Conservation (phyloP, 192 early-diverging fungal species). For the Kappamyces sp. region DNA sequence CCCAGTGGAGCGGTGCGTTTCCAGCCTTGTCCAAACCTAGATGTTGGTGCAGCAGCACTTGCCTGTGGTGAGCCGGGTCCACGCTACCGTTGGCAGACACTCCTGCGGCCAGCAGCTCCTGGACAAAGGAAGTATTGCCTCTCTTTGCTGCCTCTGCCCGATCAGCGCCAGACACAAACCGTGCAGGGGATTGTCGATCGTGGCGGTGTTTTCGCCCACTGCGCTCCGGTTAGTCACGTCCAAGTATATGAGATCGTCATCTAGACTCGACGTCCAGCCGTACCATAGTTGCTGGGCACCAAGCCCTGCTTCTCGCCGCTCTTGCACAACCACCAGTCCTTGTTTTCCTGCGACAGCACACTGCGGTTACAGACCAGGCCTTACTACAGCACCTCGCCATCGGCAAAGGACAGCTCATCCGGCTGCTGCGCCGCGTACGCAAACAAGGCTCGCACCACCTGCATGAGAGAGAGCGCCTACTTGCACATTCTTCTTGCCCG, state of each 20-base stretch:
- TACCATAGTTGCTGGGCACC: slow-evolving; percentile 48
- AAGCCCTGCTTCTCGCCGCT: slow-evolving; percentile 41
- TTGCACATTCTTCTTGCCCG: slow-evolving; percentile 37
- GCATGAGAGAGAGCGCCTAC: too few relatives aligned
- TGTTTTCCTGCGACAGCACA: slow-evolving; percentile 43
- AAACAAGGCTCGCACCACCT: slow-evolving; percentile 47
- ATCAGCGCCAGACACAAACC: slow-evolving; percentile 17
- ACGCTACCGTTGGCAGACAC: slow-evolving; percentile 38
- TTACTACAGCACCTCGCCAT: slow-evolving; percentile 42
- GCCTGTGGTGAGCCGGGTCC: background rate
- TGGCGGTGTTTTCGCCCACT: slow-evolving; percentile 48
- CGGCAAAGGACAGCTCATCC: slow-evolving; percentile 45
- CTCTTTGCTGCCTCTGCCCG: slow-evolving; percentile 41
- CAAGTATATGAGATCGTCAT: background rate
- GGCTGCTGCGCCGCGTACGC: slow-evolving; percentile 37
- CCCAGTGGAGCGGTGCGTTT: slow-evolving; percentile 52
- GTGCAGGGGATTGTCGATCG: slow-evolving; percentile 51
- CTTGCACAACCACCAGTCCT: slow-evolving; percentile 50
- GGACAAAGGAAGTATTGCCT: slow-evolving; percentile 39
- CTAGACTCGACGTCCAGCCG: background rate
- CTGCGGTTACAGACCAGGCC: slow-evolving; percentile 14
- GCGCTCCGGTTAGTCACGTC: background rate
- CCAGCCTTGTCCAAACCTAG: slow-evolving; percentile 45
- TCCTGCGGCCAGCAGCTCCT: slow-evolving; percentile 41
- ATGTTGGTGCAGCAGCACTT: background rate